Conservation (phyloP, 2,329 filamentous ascomycete species). For the Apiospora marii region DNA sequence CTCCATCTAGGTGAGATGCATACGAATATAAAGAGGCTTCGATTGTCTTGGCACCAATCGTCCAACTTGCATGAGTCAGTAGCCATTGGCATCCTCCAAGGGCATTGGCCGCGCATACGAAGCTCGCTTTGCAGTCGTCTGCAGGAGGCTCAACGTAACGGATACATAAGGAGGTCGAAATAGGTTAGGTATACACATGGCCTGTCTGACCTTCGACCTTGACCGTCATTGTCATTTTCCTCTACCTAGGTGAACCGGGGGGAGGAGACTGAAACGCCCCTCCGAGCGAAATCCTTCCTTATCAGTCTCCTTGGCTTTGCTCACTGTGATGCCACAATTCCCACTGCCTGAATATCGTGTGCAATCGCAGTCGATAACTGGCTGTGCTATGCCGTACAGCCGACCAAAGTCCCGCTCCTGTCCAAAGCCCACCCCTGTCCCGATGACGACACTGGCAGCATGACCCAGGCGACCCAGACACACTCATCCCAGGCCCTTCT, state of each 20-base stretch:
- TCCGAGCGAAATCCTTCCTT: not conserved
- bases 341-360: not conserved
- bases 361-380: conserved; percentile 8
- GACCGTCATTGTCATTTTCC: not conserved
- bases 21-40: not conserved
- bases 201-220: not conserved
- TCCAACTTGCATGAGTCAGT: conserved; percentile 14
- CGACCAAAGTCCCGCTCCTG: conserved; percentile 6
- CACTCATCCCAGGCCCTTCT: conserved; percentile 1
- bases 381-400: conserved; percentile 5
- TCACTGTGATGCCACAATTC: conserved; percentile 9
- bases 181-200: not conserved
- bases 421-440: not conserved
- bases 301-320: conserved; percentile 7
- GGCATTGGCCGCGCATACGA: not conserved
- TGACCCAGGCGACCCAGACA: not conserved
- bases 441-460: conserved; percentile 12
- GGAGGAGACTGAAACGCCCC: conserved; percentile 18
- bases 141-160: not conserved
- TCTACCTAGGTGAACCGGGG: not conserved
- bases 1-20: conserved; percentile 8
- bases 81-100: not conserved
- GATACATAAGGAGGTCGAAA: conserved; percentile 2
- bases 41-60: not conserved
- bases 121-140: conserved; percentile 9